Percentiles rank a stretch among this genome's conserved stretches.
phyloP scores from a whole-genome alignment of 2,329 filamentous ascomycete genomes.

The Exophiala viscosa region DNA sequence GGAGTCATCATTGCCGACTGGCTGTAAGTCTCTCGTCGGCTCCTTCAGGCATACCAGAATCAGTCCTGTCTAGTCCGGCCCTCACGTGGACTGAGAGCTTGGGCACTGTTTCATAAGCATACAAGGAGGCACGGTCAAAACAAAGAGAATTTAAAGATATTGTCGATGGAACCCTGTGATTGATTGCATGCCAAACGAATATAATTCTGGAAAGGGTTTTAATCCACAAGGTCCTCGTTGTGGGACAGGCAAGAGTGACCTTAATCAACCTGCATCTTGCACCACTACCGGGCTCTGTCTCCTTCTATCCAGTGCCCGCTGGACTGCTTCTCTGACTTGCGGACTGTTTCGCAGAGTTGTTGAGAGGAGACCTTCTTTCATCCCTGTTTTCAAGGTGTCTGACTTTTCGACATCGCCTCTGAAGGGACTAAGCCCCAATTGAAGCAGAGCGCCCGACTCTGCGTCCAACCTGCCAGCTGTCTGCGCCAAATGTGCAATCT shows the following conservation, averaged over 20 bases:
- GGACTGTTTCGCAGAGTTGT: constrained; percentile 76
- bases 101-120: background rate
- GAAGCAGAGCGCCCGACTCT: constrained; percentile 68
- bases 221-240: too few relatives aligned
- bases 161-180: too few relatives aligned
- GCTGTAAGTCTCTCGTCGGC: background rate
- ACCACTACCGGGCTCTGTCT: constrained; percentile 12
- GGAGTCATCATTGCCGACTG: background rate
- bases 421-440: constrained; percentile 78
- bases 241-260: background rate
- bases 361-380: constrained; percentile 84
- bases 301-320: constrained; percentile 45
- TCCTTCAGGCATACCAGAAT: too few relatives aligned
- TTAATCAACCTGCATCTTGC: constrained; percentile 6
- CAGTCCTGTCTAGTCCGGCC: background rate
- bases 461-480: constrained; percentile 58
- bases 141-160: too few relatives aligned
- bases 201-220: too few relatives aligned
- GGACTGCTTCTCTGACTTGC: constrained; percentile 77
- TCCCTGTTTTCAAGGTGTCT: constrained; percentile 62
- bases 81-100: constrained; percentile 1
- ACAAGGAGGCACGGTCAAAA: too few relatives aligned
- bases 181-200: too few relatives aligned
- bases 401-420: constrained; percentile 65
- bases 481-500: constrained; percentile 64